phyloP scores from a whole-genome alignment of 2,329 filamentous ascomycete species.

The Hymenoscyphus fructigenus region DNA sequence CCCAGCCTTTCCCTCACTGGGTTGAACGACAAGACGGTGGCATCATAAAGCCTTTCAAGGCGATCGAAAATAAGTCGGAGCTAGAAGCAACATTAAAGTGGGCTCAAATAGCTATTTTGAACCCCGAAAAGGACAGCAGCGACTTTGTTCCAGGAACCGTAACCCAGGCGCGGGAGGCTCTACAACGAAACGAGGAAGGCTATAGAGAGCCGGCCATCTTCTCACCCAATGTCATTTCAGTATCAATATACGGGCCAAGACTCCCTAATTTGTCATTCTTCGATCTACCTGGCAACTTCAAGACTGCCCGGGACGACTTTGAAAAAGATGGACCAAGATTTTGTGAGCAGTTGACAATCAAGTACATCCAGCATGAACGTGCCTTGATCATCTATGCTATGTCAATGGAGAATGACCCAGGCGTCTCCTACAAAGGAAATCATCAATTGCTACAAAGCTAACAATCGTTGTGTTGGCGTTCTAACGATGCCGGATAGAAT shows the following conservation, averaged over 20 bases:
- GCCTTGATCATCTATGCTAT: slow-evolving; percentile 77
- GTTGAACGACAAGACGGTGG: slow-evolving; percentile 42
- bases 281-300: slow-evolving; percentile 81
- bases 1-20: slow-evolving; percentile 63
- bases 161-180: slow-evolving; percentile 16
- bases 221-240: slow-evolving; percentile 75
- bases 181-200: slow-evolving; percentile 40
- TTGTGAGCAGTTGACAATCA: slow-evolving; percentile 68
- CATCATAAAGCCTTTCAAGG: slow-evolving; percentile 58
- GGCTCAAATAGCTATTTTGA: slow-evolving; percentile 76
- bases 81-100: slow-evolving; percentile 69
- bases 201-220: slow-evolving; percentile 58
- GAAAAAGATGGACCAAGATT: slow-evolving; percentile 68
- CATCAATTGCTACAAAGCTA: too few relatives aligned
- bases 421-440: too few relatives aligned
- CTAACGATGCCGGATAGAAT: too few relatives aligned
- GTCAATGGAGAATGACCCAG: slow-evolving; percentile 75
- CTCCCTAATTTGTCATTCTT: slow-evolving; percentile 79
- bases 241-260: slow-evolving; percentile 71
- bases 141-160: slow-evolving; percentile 39
- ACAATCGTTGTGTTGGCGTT: too few relatives aligned
- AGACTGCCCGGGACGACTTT: slow-evolving; percentile 60
- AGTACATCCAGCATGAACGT: slow-evolving; percentile 67
- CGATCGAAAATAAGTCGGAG: slow-evolving; percentile 56
- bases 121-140: slow-evolving; percentile 55